These are phyloP conservation scores for Alternaria ventricosa DNA, from an alignment of 2,329 filamentous ascomycete genomes.

Conservation along the genomic window DNA sequence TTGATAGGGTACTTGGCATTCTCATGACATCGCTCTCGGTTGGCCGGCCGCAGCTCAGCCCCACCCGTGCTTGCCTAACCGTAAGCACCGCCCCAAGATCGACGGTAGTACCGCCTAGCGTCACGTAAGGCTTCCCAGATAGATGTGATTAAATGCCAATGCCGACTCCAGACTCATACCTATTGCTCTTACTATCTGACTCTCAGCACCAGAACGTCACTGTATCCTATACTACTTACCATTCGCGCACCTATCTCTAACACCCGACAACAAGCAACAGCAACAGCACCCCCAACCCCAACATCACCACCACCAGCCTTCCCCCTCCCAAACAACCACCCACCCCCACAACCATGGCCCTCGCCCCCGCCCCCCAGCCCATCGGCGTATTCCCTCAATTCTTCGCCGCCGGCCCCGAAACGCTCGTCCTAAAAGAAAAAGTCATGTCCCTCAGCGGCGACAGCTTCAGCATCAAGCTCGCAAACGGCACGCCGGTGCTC, in stretches of 20 bases:
- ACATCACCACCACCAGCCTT: background rate
- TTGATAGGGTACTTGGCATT: background rate
- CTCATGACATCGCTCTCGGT: background rate
- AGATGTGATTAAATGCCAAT: background rate
- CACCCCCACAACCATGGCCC: slow-evolving; percentile 18
- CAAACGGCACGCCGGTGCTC: slow-evolving; percentile 61
- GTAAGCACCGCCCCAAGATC: slow-evolving; percentile 6
- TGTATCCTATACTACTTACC: background rate
- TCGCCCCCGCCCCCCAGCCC: slow-evolving; percentile 22
- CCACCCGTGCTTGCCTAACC: background rate
- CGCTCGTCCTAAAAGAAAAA: slow-evolving; percentile 66
- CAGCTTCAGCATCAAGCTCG: slow-evolving; percentile 67
- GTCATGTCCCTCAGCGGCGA: slow-evolving; percentile 68
- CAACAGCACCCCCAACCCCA: background rate
- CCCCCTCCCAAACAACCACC: background rate
- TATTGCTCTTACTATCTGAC: background rate
- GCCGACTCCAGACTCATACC: background rate
- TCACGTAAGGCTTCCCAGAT: background rate
- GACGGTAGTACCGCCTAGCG: background rate
- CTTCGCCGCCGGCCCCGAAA: slow-evolving; percentile 43
- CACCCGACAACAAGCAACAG: background rate
- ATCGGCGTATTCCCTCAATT: slow-evolving; percentile 40
- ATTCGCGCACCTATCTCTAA: background rate
- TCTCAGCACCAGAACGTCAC: background rate
- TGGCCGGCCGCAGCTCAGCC: background rate